Base-by-base conservation (phyloP, 805 yeast species). In the Komagataella populi region DNA sequence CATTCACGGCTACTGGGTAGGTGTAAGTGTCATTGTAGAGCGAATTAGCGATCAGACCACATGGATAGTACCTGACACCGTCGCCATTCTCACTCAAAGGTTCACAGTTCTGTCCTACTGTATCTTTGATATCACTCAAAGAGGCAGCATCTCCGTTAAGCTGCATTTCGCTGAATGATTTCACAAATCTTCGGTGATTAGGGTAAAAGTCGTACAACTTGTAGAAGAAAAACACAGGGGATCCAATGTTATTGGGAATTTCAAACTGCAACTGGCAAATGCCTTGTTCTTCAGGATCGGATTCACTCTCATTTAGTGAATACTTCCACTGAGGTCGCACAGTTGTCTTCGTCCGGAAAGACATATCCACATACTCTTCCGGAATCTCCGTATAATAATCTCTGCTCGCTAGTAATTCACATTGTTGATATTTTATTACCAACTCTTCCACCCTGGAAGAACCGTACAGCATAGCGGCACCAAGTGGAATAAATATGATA, bases 101-200 rank as follows among this genome's bases (percentile, higher is more conserved):
- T 58, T 77, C 74, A 69, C 95, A 85, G 51, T 77, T 71, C 50
- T 78, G 81, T 44, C 73, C 71, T 51, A 66, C 68, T 48, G 78
- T 76, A 56, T 76, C 80, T 23, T 72, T 73, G 44, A 93, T 70
- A 46, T 69, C 74, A 17, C 65, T 66, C 1, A 70, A 70, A 1
- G 76, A 58, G 2, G 86, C 80, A 2, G 85, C 83, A 45, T 78
- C 67, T 6, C 99, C 99, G 56, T 80, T 80, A 49, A 91, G 62
- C 67, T 91, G 99, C 52, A 76, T 76, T 59, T 84, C 80, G 63
- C 89, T 90, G 64, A 76, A 85, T 7, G 95, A 84, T 58, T 80
- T 81, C n/a, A 89, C 97, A 63, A 85, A 93, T 58, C 95, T 84
- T 55, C 99, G 80, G 70, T 91, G 99, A 67, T 93, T 91, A 62